Base-by-base conservation (phyloP, 2,329 filamentous ascomycete genomes). In the Penicillium italicum region DNA sequence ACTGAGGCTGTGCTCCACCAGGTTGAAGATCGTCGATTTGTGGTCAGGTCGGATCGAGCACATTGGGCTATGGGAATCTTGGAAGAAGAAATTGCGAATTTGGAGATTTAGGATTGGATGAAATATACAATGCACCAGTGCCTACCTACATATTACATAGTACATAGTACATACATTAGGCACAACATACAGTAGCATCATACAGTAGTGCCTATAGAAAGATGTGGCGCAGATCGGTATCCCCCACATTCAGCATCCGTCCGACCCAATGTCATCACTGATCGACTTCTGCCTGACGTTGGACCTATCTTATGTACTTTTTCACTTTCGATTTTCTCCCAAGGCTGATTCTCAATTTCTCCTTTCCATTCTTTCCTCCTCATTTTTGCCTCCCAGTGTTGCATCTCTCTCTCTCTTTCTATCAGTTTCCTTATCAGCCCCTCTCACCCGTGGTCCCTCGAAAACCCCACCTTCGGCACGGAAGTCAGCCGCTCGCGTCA, bases 51-150 rank as follows among this genome's bases (percentile, higher is more conserved):
- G 9, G 84, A 89, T 64, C 80, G 85, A 63, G 79, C 88, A 4
- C 85, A 87, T 64, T 91, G 88, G 76, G 91, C 90, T 1, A 80
- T 95, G 69, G 92, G 92, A 0, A 68, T 96, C 3, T 81, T 90
- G n/a, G 89, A 95, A 66, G 83, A 87, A 54, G 90, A 95, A 71
- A 79, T 94, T 60, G 80, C 85, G 59, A 79, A 77, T 63, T 72
- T 90, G 64, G 82, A 83, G 54, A 66, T 89, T 38, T 79, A 80
- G 47, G 59, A 64, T 58, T 56, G 53, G 36, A 30, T 20, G 40
- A 56, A 53, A 28, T 28, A 26, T 33, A 42, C 20, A 31, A 45
- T 45, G 18, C 43, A 33, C 3, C 30, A 11, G 3, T 14, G 11
- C 28, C 8, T 28, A 30, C 28, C 24, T 22, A 26, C 34, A 14